Base-by-base conservation (phyloP, 768 basidiomycete genomes). In the Dictyophora rubrovolvata region DNA sequence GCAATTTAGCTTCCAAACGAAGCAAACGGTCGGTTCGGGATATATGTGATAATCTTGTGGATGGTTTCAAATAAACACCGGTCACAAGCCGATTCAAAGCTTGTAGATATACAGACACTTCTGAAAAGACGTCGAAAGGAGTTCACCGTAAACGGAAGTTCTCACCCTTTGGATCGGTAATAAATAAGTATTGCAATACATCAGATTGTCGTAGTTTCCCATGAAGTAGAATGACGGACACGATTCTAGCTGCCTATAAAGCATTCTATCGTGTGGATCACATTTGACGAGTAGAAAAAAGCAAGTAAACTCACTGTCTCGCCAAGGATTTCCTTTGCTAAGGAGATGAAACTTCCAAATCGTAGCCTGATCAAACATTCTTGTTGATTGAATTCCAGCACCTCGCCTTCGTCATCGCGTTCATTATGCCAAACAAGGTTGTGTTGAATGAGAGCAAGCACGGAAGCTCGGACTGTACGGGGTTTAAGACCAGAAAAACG, bases 401-500 rank as follows among this genome's bases (percentile, higher is more conserved):
- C 79, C 62, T 87, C 87, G 5, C 80, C 82, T 47, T 83, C 85
- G n/a, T 84, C 82, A 9, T 84, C 84, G 5, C 78, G 78, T 42
- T 79, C 79, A 9, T 85, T 80, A 67, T 93, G 89, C 89, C 92
- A 93, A 48, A 94, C 75, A 48, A 96, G 71, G 70, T 96, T 93
- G 68, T 97, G 94, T 68, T 97, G 94, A 17, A 94, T 78, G 55
- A 97, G 79, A 49, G 86, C 80, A 49, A 96, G 74, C 18, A 94
- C 73, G 18, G 83, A 78, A 23, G 84, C 83, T 55, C 87, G 83
- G 14, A 86, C 79, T 1, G 78, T 82, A 22, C 85, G 82, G 10
- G 83, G 79, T 65, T 83, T 86, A 23, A 91, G 70, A 28, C 73
- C 75, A 1, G 91, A 82, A 66, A 83, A 83, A 34, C 86, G 84